Base-by-base conservation (phyloP, 1,284 basidiomycete species). In the Microbotryum violaceum region DNA sequence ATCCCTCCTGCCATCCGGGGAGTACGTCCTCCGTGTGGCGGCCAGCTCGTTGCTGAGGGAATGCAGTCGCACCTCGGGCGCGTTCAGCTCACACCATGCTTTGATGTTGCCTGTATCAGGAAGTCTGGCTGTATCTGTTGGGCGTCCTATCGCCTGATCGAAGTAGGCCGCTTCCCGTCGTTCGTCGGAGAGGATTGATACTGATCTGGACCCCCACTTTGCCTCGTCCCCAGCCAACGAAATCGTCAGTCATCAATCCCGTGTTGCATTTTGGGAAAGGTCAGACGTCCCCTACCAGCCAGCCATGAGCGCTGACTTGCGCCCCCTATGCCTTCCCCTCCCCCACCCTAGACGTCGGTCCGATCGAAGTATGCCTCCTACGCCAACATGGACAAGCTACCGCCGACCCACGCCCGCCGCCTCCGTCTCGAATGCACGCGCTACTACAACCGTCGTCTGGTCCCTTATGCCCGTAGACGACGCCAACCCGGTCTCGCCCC, bases 111-210 rank as follows among this genome's bases (percentile, higher is more conserved):
- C 18, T 3, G 31, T 8, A 31, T 42, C 54, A 60, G 58, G 58
- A 61, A 57, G 60, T 61, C 1, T 61, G 60, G 60, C 55, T 61
- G 29, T 61, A 57, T 50, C 46, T 61, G 14, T 44, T 61, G 2
- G 51, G 54, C 9, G 60, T 61, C 5, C 55, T 61, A 6, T 57
- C 60, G 12, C 60, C 54, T 8, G 60, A 61, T 47, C 49, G 60
- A 12, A 60, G 58, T 60, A 29, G 27, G 58, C 55, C 42, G 2
- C 14, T n/a, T 37, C 25, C 31, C 31, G 31, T 31, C 31, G 31
- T 10, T 8, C 8, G 31, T 31, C 8, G 8, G 31, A 7, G 31
- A 31, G 31, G 8, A 12, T 6, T n/a, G 16, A 18, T 18, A n/a
- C 27, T 49, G 48, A 49, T 49, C 14, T 23, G 16, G 48, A 49